Evolutionary conservation across 208 protist species (phyloP).

Genomic region (Eutreptiella sp.): DNA sequence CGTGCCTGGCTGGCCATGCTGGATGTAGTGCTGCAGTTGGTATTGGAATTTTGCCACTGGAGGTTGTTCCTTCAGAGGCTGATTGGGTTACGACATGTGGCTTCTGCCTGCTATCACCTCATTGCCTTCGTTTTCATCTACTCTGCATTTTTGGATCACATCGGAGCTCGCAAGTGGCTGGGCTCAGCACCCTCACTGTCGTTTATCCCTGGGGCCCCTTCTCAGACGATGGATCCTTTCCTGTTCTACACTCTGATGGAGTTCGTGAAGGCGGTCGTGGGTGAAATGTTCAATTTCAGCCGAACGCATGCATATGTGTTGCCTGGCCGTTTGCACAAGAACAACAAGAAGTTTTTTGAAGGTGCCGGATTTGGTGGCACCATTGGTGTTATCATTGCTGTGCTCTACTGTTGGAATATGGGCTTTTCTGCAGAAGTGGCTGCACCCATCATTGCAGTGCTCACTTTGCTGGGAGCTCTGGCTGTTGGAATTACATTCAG

Average conservation of each 20-base stretch:
- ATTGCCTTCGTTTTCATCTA: slow-evolving; percentile 1
- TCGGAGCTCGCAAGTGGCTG: background rate
- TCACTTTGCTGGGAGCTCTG: too few relatives aligned
- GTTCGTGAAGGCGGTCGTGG: background rate
- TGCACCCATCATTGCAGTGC: too few relatives aligned
- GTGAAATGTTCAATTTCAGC: background rate
- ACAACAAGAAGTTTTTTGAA: background rate
- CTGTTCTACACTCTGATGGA: slow-evolving; percentile 3
- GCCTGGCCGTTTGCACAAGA: background rate
- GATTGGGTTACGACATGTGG: background rate
- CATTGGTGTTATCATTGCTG: too few relatives aligned
- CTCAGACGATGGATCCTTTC: too few relatives aligned
- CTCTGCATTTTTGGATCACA: slow-evolving; percentile 3
- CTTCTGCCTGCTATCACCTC: background rate
- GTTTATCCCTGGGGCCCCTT: too few relatives aligned
- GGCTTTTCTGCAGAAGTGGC: too few relatives aligned
- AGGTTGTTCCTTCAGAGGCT: background rate
- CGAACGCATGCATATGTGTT: background rate
- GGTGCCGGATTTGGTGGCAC: background rate
- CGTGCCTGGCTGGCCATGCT: background rate
- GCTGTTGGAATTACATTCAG: too few relatives aligned
- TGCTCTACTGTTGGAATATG: too few relatives aligned
- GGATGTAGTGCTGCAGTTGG: background rate
- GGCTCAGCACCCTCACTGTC: too few relatives aligned
- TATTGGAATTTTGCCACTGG: slow-evolving; percentile 7